phyloP scores from a whole-genome alignment of 495 filamentous ascomycete species.

The Cercophora scortea region DNA sequence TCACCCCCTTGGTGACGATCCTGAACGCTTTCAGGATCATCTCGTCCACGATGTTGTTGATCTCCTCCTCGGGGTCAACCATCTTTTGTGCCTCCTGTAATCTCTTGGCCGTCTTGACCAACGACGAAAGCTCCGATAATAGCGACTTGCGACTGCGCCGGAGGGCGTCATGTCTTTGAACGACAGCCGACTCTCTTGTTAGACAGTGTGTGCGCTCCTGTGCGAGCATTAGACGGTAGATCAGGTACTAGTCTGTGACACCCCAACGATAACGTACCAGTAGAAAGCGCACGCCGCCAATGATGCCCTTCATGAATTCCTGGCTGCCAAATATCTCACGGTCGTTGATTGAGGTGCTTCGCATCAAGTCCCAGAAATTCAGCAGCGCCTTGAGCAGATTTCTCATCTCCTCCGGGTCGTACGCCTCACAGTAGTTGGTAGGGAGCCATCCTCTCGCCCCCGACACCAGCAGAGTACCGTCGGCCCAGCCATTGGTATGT shows the following conservation, averaged over 20 bases:
- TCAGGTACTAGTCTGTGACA: constrained; percentile 1
- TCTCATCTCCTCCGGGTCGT: constrained; percentile 78
- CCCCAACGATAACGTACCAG: constrained; percentile 63
- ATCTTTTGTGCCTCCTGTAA: constrained; percentile 57
- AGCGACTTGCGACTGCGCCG: constrained; percentile 77
- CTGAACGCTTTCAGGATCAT: constrained; percentile 91
- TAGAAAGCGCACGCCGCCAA: constrained; percentile 84
- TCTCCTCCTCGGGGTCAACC: constrained; percentile 44
- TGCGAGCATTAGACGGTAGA: constrained; percentile 7
- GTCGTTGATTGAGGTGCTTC: constrained; percentile 55
- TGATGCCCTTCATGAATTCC: constrained; percentile 84
- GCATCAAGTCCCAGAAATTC: constrained; percentile 86
- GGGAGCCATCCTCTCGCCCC: constrained; percentile 93
- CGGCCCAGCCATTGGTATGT: constrained; percentile 98
- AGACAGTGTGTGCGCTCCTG: constrained; percentile 86
- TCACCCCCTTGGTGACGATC: constrained; percentile 82
- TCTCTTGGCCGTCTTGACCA: constrained; percentile 81
- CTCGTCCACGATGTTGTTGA: constrained; percentile 78
- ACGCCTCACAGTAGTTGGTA: constrained; percentile 96
- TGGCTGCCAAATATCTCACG: constrained; percentile 72
- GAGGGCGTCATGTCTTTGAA: constrained; percentile 68
- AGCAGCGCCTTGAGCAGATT: constrained; percentile 79
- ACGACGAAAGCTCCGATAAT: constrained; percentile 76
- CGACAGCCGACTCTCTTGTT: constrained; percentile 66
- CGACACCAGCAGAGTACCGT: constrained; percentile 85